Evolutionary conservation across 108 stramenopile species (phyloP).

Genomic region (Cyclotella baltica): DNA sequence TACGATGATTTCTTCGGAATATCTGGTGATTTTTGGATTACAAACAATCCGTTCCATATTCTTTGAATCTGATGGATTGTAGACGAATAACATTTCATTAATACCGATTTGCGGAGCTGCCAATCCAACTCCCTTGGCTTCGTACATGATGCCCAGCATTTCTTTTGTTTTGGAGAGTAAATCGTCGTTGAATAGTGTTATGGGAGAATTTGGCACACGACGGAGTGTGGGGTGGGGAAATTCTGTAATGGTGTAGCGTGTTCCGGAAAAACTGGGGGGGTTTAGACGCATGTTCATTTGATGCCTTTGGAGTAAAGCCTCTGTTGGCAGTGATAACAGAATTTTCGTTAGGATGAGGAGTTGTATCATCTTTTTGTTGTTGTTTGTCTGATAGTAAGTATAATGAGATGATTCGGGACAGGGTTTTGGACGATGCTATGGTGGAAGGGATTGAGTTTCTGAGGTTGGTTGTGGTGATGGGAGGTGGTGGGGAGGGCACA

Average conservation of each 20-base stretch:
- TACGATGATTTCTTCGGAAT: conserved; percentile 23
- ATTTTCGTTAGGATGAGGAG: not conserved
- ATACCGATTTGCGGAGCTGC: conserved; percentile 57
- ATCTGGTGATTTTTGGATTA: conserved; percentile 47
- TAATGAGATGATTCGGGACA: too few species aligned
- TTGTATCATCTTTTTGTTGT: too few species aligned
- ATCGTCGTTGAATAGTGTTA: conserved; percentile 37
- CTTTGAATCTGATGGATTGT: conserved; percentile 47
- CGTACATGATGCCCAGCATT: conserved; percentile 58
- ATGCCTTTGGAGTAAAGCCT: not conserved
- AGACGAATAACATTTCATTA: conserved; percentile 48
- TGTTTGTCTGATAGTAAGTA: too few species aligned
- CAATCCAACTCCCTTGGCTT: conserved; percentile 50
- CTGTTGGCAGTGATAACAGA: not conserved
- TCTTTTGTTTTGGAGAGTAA: conserved; percentile 35
- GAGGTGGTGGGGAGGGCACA: too few species aligned
- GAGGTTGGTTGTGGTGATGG: too few species aligned
- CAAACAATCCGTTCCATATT: conserved; percentile 33
- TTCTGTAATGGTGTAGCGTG: conserved; percentile 36
- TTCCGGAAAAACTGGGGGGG: conserved; percentile 36
- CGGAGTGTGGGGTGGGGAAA: conserved; percentile 35
- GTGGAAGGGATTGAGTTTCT: too few species aligned
- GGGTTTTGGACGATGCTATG: too few species aligned
- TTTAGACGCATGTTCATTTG: conserved; percentile 41
- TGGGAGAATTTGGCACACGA: conserved; percentile 21